Conservation (phyloP, 345 rosid species). For the Kernera saxatilis region DNA sequence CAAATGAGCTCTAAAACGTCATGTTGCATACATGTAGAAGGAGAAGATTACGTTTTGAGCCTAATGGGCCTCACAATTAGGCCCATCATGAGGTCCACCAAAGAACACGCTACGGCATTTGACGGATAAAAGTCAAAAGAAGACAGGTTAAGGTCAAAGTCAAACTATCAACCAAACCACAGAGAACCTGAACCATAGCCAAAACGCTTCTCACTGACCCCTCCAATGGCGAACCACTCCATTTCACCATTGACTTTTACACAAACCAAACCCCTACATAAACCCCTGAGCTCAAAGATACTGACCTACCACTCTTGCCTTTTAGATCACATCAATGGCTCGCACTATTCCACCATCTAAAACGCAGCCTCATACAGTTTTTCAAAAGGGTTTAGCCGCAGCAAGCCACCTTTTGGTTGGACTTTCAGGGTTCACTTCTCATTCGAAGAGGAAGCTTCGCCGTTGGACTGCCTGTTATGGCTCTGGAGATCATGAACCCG, state of each 20-base stretch:
- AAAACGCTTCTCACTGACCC: conserved; percentile 11
- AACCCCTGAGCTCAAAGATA: no score
- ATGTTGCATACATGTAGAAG: not conserved
- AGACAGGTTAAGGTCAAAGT: not conserved
- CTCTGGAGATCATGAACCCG: conserved; percentile 47
- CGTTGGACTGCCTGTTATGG: conserved; percentile 54
- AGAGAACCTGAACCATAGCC: not conserved
- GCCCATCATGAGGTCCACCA: not conserved
- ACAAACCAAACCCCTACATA: not conserved
- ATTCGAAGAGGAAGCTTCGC: conserved; percentile 43
- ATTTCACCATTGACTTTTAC: not conserved
- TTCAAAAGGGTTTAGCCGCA: conserved; percentile 42
- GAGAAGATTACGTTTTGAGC: not conserved
- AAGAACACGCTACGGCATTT: not conserved
- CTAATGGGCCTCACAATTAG: not conserved
- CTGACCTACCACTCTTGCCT: no score
- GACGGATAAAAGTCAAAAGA: not conserved
- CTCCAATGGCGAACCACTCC: conserved; percentile 35
- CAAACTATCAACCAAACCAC: conserved; percentile 42
- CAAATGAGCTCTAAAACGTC: not conserved
- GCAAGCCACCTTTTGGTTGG: conserved; percentile 43
- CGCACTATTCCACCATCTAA: conserved; percentile 16
- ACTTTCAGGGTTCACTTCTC: conserved; percentile 49
- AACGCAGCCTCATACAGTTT: not conserved
- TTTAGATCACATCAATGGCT: conserved; percentile 36